phyloP scores from a whole-genome alignment of 495 filamentous ascomycete species.

The Venustampulla echinocandica region DNA sequence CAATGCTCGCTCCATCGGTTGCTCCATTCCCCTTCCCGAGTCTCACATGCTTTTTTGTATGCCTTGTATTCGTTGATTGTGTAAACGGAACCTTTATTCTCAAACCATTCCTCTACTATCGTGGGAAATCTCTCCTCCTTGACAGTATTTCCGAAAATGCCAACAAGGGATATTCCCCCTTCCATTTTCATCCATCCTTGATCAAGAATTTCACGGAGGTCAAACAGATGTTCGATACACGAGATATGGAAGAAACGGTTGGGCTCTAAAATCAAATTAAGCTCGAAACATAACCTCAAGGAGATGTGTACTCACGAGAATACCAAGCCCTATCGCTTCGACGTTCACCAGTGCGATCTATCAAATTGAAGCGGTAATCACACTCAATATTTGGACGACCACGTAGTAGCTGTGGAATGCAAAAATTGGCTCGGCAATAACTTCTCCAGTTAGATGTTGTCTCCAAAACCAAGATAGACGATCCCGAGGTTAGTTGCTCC shows the following conservation, averaged over 20 bases:
- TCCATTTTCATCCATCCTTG: constrained; percentile 8
- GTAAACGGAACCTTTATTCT: constrained; percentile 5
- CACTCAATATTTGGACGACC: constrained; percentile 1
- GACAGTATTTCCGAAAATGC: constrained; percentile 2
- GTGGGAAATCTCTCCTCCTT: constrained; percentile 3
- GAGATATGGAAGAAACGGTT: constrained; percentile 9
- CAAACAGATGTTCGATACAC: constrained; percentile 10
- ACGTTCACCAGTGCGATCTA: constrained; percentile 8
- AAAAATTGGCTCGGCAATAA: constrained; percentile 6
- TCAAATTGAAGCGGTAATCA: constrained; percentile 6
- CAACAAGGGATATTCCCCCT: constrained; percentile 9
- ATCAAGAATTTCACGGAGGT: constrained; percentile 9
- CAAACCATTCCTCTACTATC: constrained; percentile 11
- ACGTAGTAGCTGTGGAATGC: neutral
- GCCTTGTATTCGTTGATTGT: constrained; percentile 7
- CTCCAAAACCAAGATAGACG: constrained; percentile 6
- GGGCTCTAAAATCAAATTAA: constrained; percentile 9
- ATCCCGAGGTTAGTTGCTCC: constrained; percentile 2
- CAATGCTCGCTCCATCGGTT: constrained; percentile 3
- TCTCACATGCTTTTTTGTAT: constrained; percentile 8
- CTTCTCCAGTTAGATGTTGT: constrained; percentile 2
- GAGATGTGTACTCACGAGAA: constrained; percentile 6
- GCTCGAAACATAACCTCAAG: constrained; percentile 3
- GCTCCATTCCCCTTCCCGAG: constrained; percentile 4
- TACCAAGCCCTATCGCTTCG: constrained; percentile 7